phyloP scores from a whole-genome alignment of 805 yeast species.

The Nakazawaea molendinolei region DNA sequence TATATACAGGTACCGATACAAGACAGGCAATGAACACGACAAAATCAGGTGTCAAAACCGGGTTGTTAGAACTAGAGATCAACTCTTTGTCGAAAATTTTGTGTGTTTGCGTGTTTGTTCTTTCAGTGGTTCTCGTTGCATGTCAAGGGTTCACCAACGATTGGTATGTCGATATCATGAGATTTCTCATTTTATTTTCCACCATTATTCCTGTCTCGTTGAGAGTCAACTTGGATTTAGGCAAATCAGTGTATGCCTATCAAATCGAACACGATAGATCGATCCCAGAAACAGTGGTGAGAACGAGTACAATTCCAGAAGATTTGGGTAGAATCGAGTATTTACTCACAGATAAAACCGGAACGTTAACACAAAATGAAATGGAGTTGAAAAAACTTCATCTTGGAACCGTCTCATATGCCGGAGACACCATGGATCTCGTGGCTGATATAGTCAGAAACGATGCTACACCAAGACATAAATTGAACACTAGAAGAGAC shows the following conservation, averaged over 20 bases:
- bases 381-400: conserved; percentile 95
- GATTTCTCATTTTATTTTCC: conserved; percentile 86
- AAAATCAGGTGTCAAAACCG: conserved; percentile 78
- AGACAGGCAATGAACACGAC: conserved; percentile 94
- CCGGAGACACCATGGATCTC: conserved; percentile 87
- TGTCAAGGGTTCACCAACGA: conserved; percentile 63
- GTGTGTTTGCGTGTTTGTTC: conserved; percentile 76
- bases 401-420: conserved; percentile 86
- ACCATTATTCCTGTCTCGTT: conserved; percentile 95
- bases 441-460: conserved; percentile 60
- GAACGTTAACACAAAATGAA: conserved; percentile 95
- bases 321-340: conserved; percentile 96
- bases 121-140: conserved; percentile 72
- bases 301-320: conserved; percentile 97
- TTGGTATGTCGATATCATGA: conserved; percentile 90
- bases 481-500: conserved; percentile 47
- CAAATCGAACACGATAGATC: conserved; percentile 85
- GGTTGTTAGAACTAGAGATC: conserved; percentile 85
- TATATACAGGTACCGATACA: conserved; percentile 90
- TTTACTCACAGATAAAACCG: conserved; percentile 88
- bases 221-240: conserved; percentile 90
- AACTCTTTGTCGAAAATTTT: conserved; percentile 81
- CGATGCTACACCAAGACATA: conserved; percentile 19
- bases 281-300: conserved; percentile 83
- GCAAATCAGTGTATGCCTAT: conserved; percentile 91